Conservation (phyloP, 2,329 filamentous ascomycete species). For the Fusarium pininemorale region DNA sequence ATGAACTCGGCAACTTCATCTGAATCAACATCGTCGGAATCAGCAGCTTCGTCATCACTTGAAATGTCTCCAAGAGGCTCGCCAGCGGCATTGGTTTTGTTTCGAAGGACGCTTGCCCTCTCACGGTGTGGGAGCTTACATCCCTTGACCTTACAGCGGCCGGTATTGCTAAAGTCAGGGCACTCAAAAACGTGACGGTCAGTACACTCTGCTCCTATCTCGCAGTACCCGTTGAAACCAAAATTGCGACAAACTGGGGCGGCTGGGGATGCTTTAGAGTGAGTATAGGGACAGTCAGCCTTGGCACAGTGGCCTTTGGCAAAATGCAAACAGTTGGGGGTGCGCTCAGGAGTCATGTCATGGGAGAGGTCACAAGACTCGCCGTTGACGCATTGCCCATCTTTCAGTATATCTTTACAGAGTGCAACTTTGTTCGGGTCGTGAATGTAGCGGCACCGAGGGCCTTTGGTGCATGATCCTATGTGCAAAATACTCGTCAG, state of each 20-base stretch:
- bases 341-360: constrained; percentile 82
- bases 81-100: constrained; percentile 66
- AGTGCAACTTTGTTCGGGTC: constrained; percentile 87
- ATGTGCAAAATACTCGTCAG: constrained; percentile 53
- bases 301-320: constrained; percentile 91
- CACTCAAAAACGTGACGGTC: constrained; percentile 93
- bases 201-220: constrained; percentile 78
- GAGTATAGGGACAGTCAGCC: constrained; percentile 84
- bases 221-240: constrained; percentile 88
- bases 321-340: constrained; percentile 89
- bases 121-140: constrained; percentile 90
- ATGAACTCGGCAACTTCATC: constrained; percentile 76
- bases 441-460: constrained; percentile 82
- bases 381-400: constrained; percentile 79
- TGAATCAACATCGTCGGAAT: constrained; percentile 82
- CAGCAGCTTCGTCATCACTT: constrained; percentile 77
- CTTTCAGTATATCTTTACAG: constrained; percentile 87
- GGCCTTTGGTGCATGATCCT: constrained; percentile 89
- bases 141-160: constrained; percentile 79
- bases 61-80: constrained; percentile 74
- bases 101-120: constrained; percentile 81
- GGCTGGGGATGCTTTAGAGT: constrained; percentile 78
- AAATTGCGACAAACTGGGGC: constrained; percentile 87
- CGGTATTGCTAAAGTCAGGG: constrained; percentile 92
- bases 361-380: constrained; percentile 90